Evolutionary conservation across 2,329 filamentous ascomycete genomes (phyloP).

Genomic region (Trichoderma pleuroti): DNA sequence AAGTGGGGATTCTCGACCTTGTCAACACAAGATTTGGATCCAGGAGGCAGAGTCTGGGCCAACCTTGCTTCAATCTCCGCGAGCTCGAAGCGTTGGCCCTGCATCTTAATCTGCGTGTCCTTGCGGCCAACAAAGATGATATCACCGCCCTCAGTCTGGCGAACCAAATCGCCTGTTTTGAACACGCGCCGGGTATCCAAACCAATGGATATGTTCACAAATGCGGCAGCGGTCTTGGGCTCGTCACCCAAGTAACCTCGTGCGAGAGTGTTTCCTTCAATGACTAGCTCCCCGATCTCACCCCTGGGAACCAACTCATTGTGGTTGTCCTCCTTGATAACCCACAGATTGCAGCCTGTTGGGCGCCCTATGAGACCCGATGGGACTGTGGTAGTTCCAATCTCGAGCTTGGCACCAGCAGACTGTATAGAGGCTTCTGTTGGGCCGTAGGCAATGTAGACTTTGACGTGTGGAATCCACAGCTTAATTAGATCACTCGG

Average conservation of each 20-base stretch:
- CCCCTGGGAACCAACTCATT: slow-evolving; percentile 1
- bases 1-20: neutral
- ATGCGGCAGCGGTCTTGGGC: neutral
- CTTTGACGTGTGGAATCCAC: neutral
- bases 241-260: slow-evolving; percentile 12
- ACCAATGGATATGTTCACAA: neutral
- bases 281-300: slow-evolving; percentile 1
- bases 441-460: slow-evolving; percentile 13
- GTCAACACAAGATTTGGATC: neutral
- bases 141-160: slow-evolving; percentile 31
- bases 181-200: slow-evolving; percentile 12
- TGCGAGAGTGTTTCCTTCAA: slow-evolving; percentile 10
- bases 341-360: slow-evolving; percentile 1
- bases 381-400: neutral
- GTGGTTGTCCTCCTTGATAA: neutral
- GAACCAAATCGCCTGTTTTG: slow-evolving; percentile 26
- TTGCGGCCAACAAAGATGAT: slow-evolving; percentile 26
- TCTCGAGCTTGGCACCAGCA: neutral
- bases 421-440: slow-evolving; percentile 7
- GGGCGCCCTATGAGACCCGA: slow-evolving; percentile 5
- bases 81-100: slow-evolving; percentile 52
- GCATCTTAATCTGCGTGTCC: slow-evolving; percentile 36
- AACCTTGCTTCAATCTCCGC: slow-evolving; percentile 19
- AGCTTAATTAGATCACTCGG: slow-evolving; percentile 4
- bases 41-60: neutral